Percentiles rank a stretch among this genome's conserved stretches.
These are phyloP conservation scores for Colletotrichum sp. DNA, from an alignment of 2,329 filamentous ascomycete species.

Conservation along the genomic window DNA sequence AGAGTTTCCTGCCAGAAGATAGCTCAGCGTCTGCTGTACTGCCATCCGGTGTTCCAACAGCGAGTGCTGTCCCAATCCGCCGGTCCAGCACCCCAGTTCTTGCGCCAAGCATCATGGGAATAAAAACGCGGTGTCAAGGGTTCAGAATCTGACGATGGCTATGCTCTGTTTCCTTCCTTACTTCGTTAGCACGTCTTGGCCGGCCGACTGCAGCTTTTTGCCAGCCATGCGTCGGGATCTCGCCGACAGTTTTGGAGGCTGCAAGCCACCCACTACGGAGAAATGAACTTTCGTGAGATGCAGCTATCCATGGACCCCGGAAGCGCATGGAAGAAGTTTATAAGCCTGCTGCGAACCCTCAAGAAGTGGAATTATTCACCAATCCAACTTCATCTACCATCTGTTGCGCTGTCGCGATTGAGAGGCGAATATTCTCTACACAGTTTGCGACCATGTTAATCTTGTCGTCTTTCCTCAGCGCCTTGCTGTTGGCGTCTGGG, in stretches of 20 bases:
- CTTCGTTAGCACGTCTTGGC: slow-evolving; percentile 1
- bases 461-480: neutral
- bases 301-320: neutral
- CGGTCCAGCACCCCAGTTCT: neutral
- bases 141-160: neutral
- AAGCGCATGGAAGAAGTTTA: neutral
- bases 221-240: neutral
- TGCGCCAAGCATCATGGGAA: neutral
- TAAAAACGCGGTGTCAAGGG: neutral
- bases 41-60: neutral
- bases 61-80: neutral
- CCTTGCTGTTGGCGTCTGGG: neutral
- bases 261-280: neutral
- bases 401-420: neutral
- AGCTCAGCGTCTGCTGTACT: neutral
- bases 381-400: neutral
- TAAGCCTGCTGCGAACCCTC: neutral
- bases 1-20: neutral
- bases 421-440: neutral
- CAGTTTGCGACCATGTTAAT: neutral
- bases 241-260: neutral
- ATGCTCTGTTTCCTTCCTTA: neutral
- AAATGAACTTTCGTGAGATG: neutral
- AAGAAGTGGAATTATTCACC: neutral
- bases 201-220: neutral